These are phyloP conservation scores for Podosphaera leucotricha DNA, from an alignment of 2,329 filamentous ascomycete genomes.

Conservation along the genomic window DNA sequence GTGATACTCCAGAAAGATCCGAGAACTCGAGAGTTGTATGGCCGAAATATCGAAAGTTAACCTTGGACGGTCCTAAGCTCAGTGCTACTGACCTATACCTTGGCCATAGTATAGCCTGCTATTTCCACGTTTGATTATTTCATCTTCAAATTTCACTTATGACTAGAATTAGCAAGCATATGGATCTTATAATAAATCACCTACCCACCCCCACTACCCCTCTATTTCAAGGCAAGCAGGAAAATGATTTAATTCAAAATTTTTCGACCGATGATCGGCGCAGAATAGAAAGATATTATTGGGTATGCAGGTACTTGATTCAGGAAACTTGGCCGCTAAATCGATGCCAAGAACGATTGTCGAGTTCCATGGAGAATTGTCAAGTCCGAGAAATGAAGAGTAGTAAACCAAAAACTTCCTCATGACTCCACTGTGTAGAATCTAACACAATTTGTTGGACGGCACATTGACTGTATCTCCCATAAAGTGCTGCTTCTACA, in stretches of 20 bases:
- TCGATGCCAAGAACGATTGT: too few relatives aligned
- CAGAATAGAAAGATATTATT: background rate
- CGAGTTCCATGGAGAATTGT: background rate
- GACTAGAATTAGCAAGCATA: too few relatives aligned
- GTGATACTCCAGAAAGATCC: too few relatives aligned
- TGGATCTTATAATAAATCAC: too few relatives aligned
- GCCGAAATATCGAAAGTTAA: background rate
- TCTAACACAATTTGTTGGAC: too few relatives aligned
- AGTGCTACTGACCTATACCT: background rate
- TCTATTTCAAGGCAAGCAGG: background rate
- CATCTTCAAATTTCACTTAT: background rate
- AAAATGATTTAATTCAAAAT: background rate
- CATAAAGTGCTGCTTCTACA: too few relatives aligned
- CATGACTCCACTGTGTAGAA: too few relatives aligned
- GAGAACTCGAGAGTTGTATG: background rate
- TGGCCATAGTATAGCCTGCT: background rate
- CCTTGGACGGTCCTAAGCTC: background rate
- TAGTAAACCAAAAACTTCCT: too few relatives aligned
- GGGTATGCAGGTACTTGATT: background rate
- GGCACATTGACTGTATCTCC: too few relatives aligned
- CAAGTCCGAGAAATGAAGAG: background rate
- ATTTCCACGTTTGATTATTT: background rate
- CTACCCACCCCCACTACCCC: too few relatives aligned
- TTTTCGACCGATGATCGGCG: background rate
- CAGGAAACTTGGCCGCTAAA: background rate